Evolutionary conservation across 2,329 filamentous ascomycete genomes (phyloP).

Genomic region (Paecilomyces formosus): DNA sequence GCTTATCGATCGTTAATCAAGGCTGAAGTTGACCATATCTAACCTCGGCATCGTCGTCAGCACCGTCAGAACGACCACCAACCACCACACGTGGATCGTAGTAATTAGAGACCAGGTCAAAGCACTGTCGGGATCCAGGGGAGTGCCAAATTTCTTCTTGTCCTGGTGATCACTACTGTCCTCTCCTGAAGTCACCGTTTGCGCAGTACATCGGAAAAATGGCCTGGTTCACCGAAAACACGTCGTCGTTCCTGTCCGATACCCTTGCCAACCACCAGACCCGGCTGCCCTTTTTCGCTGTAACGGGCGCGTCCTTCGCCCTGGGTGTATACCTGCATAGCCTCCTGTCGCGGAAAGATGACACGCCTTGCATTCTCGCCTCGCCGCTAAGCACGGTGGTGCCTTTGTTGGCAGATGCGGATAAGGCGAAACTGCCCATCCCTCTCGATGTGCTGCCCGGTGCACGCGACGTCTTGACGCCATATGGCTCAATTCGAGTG

Average conservation of each 20-base stretch:
- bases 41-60: background rate
- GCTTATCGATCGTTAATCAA: background rate
- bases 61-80: no score
- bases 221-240: slow-evolving; percentile 24
- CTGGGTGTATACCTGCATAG: slow-evolving; percentile 24
- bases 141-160: background rate
- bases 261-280: slow-evolving; percentile 20
- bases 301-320: slow-evolving; percentile 27
- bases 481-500: slow-evolving; percentile 62
- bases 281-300: slow-evolving; percentile 26
- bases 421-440: slow-evolving; percentile 48
- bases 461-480: slow-evolving; percentile 53
- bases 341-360: slow-evolving; percentile 12
- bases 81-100: background rate
- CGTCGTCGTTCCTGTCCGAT: slow-evolving; percentile 25
- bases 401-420: slow-evolving; percentile 23
- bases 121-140: background rate
- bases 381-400: slow-evolving; percentile 31
- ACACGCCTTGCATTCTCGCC: slow-evolving; percentile 14
- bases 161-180: background rate
- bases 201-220: slow-evolving; percentile 11
- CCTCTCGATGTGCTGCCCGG: slow-evolving; percentile 59
- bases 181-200: background rate
- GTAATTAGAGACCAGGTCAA: background rate
- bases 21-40: background rate